Evolutionary conservation across 352 stramenopile species (phyloP), one percentile per base, ranked within the genome.

Genomic region (Globisporangium paddicum): DNA sequence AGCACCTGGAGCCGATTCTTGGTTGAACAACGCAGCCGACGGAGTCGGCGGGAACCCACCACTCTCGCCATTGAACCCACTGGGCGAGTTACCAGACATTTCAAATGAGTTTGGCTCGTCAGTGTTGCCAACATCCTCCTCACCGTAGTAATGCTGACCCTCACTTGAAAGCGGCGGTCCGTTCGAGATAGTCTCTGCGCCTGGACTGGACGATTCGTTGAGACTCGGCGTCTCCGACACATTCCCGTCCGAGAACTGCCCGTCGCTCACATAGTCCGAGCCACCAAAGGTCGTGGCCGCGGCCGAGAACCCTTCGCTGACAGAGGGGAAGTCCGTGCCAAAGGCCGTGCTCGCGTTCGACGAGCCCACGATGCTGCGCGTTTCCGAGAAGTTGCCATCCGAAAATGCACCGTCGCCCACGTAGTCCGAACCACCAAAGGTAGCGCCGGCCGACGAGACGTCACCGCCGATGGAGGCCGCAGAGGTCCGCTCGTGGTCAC

Each of bases 271-370:
- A 46, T 83, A 82, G 34, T 87, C 77, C 1, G 77, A 85, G 13
- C 73, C 75, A 52, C 73, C 77, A 47, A 87, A 83, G 13, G 73
- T 77, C 19, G 77, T 85, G 16, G 79, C 79, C 48, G 80, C 77
- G 9, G 72, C 72, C 11, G 80, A 90, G 8, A 73, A 87, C 0
- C 78, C 80, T 42, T 93, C 83, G 37, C 79, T 90, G 49, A 86
- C 84, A 8, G 82, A 89, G 8, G 79, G 74, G 25, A 86, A 86
- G 66, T 93, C 80, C 0, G 81, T 90, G 8, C 82, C 75, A 19
- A 90, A 90, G 6, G 82, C 80, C 8, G 82, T 93, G 51, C 82
- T 86, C 8, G 76, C 80, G 64, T 85, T 93, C 6, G 80, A 90
- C 16, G 79, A 88, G 18, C 82, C 76, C 51, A 89, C 72, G 26